Evolutionary conservation across 1,284 basidiomycete species (phyloP), one percentile per base, ranked within the genome.

Genomic region (Ganoderma boninense): DNA sequence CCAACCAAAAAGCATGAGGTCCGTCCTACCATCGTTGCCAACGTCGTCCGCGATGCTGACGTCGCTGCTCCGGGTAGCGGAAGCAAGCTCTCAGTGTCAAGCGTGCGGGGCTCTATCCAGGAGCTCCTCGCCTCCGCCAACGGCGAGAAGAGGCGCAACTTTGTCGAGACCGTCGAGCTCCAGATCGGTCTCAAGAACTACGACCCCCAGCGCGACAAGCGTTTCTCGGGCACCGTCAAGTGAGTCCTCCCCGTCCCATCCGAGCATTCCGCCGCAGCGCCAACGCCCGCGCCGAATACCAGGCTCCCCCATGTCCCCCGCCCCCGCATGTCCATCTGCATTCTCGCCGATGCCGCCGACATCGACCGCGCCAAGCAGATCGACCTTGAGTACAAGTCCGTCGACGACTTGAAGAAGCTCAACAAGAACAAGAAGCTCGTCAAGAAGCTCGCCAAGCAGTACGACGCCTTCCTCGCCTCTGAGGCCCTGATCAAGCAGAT

Each of bases 351-450:
- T 86, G 97, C 97, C 64, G 94, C 94, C 82, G 98, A 99, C 85
- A 98, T 99, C 83, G 97, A 99, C 87, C 95, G 96, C 81, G 97
- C 97, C 70, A 98, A 98, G 89, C 94, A 97, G 84, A 97, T 98
- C 77, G 94, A 96, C 78, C 92, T 98, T 76, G 97, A 98, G 84
- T 97, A 97, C 88, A 99, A 98, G 97, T 97, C 96, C 77, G 98
- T 99, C 79, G 97, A 99, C 80, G 97, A 99, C 86, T 90, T 99
- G 87, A 99, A 99, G 87, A 99, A 99, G 87, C 91, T 98, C 78
- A 98, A 98, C 93, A 98, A 98, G 89, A 99, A 99, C 92, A 99
- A 99, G 91, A 99, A 99, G 89, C 95, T 99, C 76, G 97, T 99
- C 82, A 99, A 99, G 92, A 99, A 97, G 89, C 95, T 99, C 78